These are phyloP conservation scores for Micractinium sp. DNA, from an alignment of 139 green algal genomes.

Conservation along the genomic window DNA sequence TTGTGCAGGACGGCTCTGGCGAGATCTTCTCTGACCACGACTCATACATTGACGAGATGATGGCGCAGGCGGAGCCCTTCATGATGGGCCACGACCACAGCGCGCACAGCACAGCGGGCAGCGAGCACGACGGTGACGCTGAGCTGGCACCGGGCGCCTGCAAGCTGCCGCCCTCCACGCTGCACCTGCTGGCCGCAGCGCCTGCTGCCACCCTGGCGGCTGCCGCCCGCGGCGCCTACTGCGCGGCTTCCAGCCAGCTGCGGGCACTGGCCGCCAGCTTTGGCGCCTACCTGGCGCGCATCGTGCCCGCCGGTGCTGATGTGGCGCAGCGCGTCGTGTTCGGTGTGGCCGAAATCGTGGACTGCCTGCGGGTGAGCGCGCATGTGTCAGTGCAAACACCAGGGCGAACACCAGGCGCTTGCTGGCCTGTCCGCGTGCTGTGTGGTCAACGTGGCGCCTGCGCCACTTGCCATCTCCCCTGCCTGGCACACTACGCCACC, in stretches of 20 bases:
- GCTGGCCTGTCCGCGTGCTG: no score
- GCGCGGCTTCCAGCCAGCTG: not conserved
- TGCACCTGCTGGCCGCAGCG: not conserved
- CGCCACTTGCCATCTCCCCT: not conserved
- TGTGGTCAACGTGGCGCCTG: not conserved
- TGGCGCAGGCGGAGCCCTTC: slow-evolving; percentile 48
- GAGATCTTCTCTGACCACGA: slow-evolving; percentile 8
- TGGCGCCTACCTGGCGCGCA: slow-evolving; percentile 4
- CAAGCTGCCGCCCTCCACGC: not conserved
- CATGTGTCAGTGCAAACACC: no score
- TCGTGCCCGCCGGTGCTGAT: not conserved
- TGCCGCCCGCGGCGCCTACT: not conserved
- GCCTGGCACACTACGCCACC: no score
- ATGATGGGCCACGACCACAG: slow-evolving; percentile 10
- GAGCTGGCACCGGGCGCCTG: not conserved
- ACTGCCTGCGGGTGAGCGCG: not conserved
- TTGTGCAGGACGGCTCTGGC: not conserved
- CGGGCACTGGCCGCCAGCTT: not conserved
- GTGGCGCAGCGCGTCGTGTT: not conserved
- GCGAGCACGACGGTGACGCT: not conserved
- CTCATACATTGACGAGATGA: slow-evolving; percentile 37
- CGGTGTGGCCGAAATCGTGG: not conserved
- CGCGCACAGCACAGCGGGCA: not conserved
- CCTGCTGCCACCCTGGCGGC: not conserved
- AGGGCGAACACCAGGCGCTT: no score